Percentiles rank a stretch among this genome's conserved stretches.
phyloP scores from a whole-genome alignment of 2,329 filamentous ascomycete genomes.

The Chalara sp. region DNA sequence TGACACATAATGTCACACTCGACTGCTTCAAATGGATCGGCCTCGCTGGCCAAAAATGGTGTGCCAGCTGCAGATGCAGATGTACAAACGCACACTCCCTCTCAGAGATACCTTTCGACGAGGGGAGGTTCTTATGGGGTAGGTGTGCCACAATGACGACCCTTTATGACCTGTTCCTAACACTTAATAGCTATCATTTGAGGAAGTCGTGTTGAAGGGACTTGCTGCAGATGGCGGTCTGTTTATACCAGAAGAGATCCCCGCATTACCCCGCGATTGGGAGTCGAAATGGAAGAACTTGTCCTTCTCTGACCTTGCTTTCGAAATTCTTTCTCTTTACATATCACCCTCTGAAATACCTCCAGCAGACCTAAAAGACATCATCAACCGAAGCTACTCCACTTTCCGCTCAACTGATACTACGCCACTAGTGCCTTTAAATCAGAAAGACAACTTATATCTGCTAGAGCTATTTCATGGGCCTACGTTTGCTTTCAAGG shows the following conservation, averaged over 20 bases:
- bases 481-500: conserved; percentile 92
- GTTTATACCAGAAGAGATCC: conserved; percentile 81
- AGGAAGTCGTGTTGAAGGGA: conserved; percentile 84
- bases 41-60: too few species aligned
- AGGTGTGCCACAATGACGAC: conserved; percentile 22
- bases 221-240: conserved; percentile 81
- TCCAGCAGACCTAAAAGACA: conserved; percentile 67
- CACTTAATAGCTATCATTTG: conserved; percentile 68
- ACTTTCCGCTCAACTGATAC: conserved; percentile 78
- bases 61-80: too few species aligned
- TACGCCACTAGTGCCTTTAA: conserved; percentile 72
- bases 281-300: conserved; percentile 67
- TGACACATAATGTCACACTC: too few species aligned
- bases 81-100: conserved; percentile 33
- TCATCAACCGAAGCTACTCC: conserved; percentile 79
- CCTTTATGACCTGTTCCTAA: conserved; percentile 11
- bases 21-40: too few species aligned
- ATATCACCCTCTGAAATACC: conserved; percentile 82
- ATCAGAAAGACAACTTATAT: conserved; percentile 66
- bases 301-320: conserved; percentile 75
- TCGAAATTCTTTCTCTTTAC: conserved; percentile 80
- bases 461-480: conserved; percentile 95
- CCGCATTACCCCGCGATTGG: conserved; percentile 56
- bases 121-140: conserved; percentile 57
- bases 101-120: conserved; percentile 56